These are phyloP conservation scores for Pulveroboletus sp. DNA, from an alignment of 768 basidiomycete species.

Conservation along the genomic window DNA sequence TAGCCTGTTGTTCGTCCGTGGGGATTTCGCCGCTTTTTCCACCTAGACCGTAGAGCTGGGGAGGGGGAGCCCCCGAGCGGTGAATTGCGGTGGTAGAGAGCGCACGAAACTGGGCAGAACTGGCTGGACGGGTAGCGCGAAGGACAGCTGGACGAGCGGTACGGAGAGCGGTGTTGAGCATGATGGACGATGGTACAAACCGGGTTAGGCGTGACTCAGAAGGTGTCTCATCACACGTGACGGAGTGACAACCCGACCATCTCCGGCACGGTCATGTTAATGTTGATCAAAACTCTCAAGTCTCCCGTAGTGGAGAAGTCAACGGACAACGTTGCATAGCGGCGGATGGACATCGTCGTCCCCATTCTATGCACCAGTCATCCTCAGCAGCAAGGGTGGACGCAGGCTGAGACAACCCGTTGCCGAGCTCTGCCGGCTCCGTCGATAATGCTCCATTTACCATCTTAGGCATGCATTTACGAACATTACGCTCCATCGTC, in stretches of 20 bases:
- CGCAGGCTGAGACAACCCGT: no score
- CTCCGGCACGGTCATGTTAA: background rate
- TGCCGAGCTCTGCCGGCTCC: background rate
- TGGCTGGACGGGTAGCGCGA: constrained; percentile 18
- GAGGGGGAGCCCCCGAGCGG: constrained; percentile 56
- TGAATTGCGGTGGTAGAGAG: constrained; percentile 56
- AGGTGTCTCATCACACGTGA: constrained; percentile 23
- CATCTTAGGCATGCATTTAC: constrained; percentile 29
- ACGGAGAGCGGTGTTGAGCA: constrained; percentile 27
- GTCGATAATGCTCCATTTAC: constrained; percentile 3
- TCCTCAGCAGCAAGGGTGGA: no score
- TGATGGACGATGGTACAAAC: constrained; percentile 24
- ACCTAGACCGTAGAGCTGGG: constrained; percentile 67
- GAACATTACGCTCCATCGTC: constrained; percentile 22
- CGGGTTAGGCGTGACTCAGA: constrained; percentile 26
- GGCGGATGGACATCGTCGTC: no score
- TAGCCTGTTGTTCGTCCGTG: constrained; percentile 85
- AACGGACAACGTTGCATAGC: no score
- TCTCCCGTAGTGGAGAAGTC: no score
- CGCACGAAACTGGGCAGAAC: constrained; percentile 40
- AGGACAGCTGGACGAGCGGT: constrained; percentile 24
- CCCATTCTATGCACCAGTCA: no score
- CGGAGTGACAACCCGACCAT: constrained; percentile 2
- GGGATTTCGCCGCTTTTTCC: constrained; percentile 71
- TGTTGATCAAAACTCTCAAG: no score